These are phyloP conservation scores for Malus fusca DNA, from an alignment of 306 rosid species.

Conservation along the genomic window DNA sequence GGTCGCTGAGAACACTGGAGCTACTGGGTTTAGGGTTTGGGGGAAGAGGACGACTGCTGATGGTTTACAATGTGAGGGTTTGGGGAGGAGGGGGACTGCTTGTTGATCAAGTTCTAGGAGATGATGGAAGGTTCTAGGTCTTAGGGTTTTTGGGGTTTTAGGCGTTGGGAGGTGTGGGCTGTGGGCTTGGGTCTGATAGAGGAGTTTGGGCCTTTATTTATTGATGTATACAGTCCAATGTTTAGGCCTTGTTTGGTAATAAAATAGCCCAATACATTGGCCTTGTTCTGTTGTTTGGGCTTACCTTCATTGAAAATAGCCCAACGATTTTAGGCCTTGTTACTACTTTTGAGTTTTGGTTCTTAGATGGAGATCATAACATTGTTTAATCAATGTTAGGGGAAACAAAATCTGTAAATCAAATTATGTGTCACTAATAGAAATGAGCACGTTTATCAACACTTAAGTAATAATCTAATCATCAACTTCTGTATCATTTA, in stretches of 20 bases:
- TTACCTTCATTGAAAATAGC: no score
- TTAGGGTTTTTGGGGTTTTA: slow-evolving; percentile 36
- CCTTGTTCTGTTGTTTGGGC: neutral
- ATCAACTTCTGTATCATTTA: no score
- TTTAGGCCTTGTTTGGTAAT: neutral
- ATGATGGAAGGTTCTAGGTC: slow-evolving; percentile 55
- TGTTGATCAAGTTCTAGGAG: slow-evolving; percentile 22
- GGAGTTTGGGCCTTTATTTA: neutral
- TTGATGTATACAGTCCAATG: neutral
- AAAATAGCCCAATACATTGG: neutral
- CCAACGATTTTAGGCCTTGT: no score
- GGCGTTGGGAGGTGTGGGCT: neutral
- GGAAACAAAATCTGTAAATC: no score
- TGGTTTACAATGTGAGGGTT: slow-evolving; percentile 4
- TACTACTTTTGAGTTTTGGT: no score
- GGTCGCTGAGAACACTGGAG: neutral
- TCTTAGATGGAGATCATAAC: no score
- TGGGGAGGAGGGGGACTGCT: neutral
- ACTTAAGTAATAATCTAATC: no score
- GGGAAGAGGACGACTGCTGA: neutral
- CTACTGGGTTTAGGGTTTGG: neutral
- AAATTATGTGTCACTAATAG: no score
- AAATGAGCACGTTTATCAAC: no score
- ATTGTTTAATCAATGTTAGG: no score
- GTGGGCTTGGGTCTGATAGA: neutral